Evolutionary conservation across 1,139 yeast genomes (phyloP).

Genomic region (Lodderomyces metapsilosis): DNA sequence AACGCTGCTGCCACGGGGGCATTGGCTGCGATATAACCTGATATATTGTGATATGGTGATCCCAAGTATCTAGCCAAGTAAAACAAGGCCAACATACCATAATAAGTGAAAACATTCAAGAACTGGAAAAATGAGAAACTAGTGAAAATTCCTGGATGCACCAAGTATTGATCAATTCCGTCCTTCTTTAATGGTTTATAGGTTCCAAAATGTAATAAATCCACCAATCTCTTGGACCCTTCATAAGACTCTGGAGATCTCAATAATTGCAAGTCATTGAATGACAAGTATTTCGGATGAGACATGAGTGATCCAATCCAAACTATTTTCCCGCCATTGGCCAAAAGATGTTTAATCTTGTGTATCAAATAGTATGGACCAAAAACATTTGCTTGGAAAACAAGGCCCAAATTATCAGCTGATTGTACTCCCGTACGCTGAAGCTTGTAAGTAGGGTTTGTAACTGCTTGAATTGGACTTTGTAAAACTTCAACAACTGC

Average conservation of each 20-base stretch:
- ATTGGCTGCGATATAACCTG: conserved; percentile 87
- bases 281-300: conserved; percentile 64
- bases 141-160: conserved; percentile 93
- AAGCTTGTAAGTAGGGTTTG: conserved; percentile 79
- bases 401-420: conserved; percentile 73
- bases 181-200: conserved; percentile 46
- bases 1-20: conserved; percentile 56
- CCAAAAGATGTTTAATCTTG: conserved; percentile 52
- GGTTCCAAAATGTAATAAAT: conserved; percentile 74
- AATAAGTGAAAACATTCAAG: conserved; percentile 72
- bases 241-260: conserved; percentile 73
- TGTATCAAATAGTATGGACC: conserved; percentile 87
- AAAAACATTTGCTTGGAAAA: conserved; percentile 92
- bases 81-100: conserved; percentile 82
- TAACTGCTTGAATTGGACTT: conserved; percentile 75
- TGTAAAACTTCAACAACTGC: conserved; percentile 66
- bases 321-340: conserved; percentile 59
- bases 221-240: conserved; percentile 87
- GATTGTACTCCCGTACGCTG: conserved; percentile 76
- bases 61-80: conserved; percentile 83
- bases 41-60: conserved; percentile 82
- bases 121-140: conserved; percentile 77
- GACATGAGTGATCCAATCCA: conserved; percentile 89
- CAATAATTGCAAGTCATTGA: conserved; percentile 71
- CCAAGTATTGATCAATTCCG: conserved; percentile 68